Percentiles rank a stretch among this genome's conserved stretches.
phyloP scores from a whole-genome alignment of 2,329 filamentous ascomycete genomes.

The Ramichloridium luteum region DNA sequence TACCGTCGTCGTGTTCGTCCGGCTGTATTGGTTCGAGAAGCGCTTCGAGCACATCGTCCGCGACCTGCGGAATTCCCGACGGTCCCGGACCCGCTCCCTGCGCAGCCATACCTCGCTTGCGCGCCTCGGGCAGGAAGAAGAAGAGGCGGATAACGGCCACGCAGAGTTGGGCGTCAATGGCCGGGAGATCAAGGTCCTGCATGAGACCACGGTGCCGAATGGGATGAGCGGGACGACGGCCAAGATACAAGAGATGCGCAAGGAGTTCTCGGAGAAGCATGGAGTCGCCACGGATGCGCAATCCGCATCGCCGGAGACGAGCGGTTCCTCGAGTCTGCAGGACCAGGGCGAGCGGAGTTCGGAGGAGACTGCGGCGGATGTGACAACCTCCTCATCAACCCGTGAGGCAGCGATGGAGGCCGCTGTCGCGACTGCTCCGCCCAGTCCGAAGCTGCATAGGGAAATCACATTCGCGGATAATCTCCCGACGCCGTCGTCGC shows the following conservation, averaged over 20 bases:
- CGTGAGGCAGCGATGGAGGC: conserved; percentile 4
- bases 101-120: conserved; percentile 29
- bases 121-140: conserved; percentile 7
- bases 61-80: conserved; percentile 56
- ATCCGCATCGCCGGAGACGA: conserved; percentile 1
- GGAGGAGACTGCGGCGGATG: conserved; percentile 6
- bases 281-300: conserved; percentile 9
- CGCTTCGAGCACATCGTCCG: conserved; percentile 74
- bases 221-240: conserved; percentile 36
- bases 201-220: conserved; percentile 41
- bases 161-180: conserved; percentile 53
- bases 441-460: conserved; percentile 19
- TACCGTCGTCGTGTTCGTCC: conserved; percentile 76
- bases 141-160: conserved; percentile 33
- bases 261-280: conserved; percentile 35
- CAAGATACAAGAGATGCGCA: conserved; percentile 38
- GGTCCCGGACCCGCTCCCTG: conserved; percentile 49
- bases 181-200: conserved; percentile 54
- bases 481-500: conserved; percentile 29
- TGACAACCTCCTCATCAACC: conserved; percentile 1
- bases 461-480: conserved; percentile 60
- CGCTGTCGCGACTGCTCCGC: conserved; percentile 15
- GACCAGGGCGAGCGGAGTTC: conserved; percentile 3
- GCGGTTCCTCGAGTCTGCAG: conserved; percentile 1
- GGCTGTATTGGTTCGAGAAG: conserved; percentile 97